A percentile compares a stretch with the other conserved stretches of the same genome.
These are phyloP conservation scores for Circinella umbellata DNA, from an alignment of 371 early-diverging fungal genomes.

Conservation along the genomic window DNA sequence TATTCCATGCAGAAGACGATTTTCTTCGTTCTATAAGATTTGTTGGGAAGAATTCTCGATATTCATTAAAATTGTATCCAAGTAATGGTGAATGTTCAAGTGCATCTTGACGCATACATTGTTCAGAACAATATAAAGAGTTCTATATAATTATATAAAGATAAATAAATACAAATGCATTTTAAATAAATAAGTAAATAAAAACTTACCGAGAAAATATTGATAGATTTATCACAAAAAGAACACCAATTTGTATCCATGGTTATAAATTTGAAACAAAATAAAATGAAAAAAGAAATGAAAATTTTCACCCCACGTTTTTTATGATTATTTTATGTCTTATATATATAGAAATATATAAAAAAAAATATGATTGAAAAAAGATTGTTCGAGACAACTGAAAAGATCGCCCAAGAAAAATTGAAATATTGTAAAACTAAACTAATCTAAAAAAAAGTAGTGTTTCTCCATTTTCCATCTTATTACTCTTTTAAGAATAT, in stretches of 20 bases:
- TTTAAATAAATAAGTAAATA: background rate
- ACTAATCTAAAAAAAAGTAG: too few relatives aligned
- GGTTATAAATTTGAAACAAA: too few relatives aligned
- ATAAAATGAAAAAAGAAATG: too few relatives aligned
- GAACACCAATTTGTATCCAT: constrained; percentile 7
- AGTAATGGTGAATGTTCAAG: constrained; percentile 23
- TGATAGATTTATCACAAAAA: constrained; percentile 20
- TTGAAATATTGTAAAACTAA: too few relatives aligned
- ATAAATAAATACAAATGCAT: background rate
- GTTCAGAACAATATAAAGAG: constrained; percentile 35
- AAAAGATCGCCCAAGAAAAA: too few relatives aligned
- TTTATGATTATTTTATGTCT: too few relatives aligned
- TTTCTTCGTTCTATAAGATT: background rate
- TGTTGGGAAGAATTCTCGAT: background rate
- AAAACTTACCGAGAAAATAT: constrained; percentile 17
- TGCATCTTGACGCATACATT: constrained; percentile 30
- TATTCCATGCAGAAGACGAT: background rate
- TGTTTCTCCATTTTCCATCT: too few relatives aligned
- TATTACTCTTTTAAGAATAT: too few relatives aligned
- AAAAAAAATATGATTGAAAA: too few relatives aligned
- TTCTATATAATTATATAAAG: constrained; percentile 4
- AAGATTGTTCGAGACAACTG: too few relatives aligned
- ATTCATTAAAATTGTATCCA: constrained; percentile 21
- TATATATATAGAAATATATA: too few relatives aligned
- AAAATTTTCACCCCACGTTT: too few relatives aligned